phyloP scores from a whole-genome alignment of 164 flowering plant genomes.

The Saururus chinensis region DNA sequence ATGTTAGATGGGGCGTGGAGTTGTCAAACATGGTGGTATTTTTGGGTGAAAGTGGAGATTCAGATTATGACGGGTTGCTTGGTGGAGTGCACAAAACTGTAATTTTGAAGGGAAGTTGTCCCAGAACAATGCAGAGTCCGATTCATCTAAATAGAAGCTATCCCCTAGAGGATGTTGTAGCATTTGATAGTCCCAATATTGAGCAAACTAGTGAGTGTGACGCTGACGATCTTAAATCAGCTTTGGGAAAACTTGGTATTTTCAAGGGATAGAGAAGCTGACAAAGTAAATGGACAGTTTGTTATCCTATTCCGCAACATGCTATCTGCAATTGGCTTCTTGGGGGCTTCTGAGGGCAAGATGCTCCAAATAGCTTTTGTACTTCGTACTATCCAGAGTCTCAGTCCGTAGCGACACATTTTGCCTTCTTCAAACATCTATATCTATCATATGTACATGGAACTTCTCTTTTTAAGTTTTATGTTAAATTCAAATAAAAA shows the following conservation, averaged over 20 bases:
- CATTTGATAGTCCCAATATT: constrained; percentile 63
- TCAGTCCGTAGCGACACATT: neutral
- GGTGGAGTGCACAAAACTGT: constrained; percentile 82
- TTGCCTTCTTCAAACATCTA: neutral
- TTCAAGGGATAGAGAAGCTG: constrained; percentile 21
- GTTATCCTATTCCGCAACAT: too few species aligned
- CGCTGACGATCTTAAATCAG: constrained; percentile 24
- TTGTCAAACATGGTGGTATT: constrained; percentile 75
- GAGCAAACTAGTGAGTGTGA: constrained; percentile 38
- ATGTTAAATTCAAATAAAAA: too few species aligned
- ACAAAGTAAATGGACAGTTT: too few species aligned
- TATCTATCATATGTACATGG: neutral
- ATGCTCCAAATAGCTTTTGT: neutral
- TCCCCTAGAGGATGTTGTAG: constrained; percentile 69
- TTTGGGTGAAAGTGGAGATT: constrained; percentile 85
- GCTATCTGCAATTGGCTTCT: too few species aligned
- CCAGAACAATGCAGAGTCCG: constrained; percentile 24
- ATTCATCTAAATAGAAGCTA: constrained; percentile 56
- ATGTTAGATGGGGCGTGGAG: constrained; percentile 77
- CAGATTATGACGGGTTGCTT: constrained; percentile 82
- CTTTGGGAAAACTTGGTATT: constrained; percentile 38
- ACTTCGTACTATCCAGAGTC: neutral
- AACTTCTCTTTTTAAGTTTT: too few species aligned
- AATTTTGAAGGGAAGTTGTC: constrained; percentile 56
- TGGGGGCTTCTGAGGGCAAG: neutral